phyloP scores from a whole-genome alignment of 495 filamentous ascomycete species.

The Hyaloscypha bicolor region DNA sequence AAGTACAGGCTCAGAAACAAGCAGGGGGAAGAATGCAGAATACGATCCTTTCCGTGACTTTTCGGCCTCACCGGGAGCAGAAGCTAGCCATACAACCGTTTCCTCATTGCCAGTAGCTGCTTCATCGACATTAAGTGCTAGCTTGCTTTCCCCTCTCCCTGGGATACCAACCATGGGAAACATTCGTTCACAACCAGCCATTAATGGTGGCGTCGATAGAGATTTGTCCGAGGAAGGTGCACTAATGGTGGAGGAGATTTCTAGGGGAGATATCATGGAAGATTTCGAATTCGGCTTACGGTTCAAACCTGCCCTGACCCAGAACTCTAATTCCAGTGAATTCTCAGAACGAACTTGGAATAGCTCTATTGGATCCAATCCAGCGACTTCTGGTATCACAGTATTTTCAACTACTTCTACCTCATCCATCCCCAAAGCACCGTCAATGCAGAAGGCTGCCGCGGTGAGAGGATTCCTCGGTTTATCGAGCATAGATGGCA shows the following conservation, averaged over 20 bases:
- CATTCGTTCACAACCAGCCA: not conserved
- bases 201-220: slow-evolving; percentile 56
- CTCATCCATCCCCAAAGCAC: slow-evolving; percentile 34
- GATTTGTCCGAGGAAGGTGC: slow-evolving; percentile 87
- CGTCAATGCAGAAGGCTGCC: not conserved
- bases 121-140: no score
- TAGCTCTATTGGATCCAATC: slow-evolving; percentile 79
- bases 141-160: no score
- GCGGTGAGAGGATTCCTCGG: no score
- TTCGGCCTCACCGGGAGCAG: no score
- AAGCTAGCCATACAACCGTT: no score
- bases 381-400: slow-evolving; percentile 68
- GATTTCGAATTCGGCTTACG: slow-evolving; percentile 80
- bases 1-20: no score
- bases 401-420: slow-evolving; percentile 79
- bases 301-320: slow-evolving; percentile 74
- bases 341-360: slow-evolving; percentile 85
- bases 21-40: no score
- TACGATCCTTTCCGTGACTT: no score
- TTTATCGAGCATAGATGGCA: no score
- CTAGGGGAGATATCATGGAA: slow-evolving; percentile 80
- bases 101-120: no score
- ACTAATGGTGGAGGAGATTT: slow-evolving; percentile 89
- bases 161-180: no score
- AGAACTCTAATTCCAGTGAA: slow-evolving; percentile 86